These are phyloP conservation scores for Sordariomycetes sp. DNA, from an alignment of 2,329 filamentous ascomycete genomes.

Conservation along the genomic window DNA sequence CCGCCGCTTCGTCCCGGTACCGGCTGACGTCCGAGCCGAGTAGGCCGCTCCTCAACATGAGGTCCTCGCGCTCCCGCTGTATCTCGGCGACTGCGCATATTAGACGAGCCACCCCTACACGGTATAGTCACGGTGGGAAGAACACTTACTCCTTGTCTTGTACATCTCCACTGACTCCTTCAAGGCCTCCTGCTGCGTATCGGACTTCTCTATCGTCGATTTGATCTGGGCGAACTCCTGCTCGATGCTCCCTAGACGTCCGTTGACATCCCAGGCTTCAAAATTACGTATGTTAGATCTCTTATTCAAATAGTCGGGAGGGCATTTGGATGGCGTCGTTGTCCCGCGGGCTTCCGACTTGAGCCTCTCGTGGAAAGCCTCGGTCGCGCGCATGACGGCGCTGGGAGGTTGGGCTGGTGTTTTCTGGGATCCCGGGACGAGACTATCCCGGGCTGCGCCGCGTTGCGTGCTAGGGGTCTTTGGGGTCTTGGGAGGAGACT, in stretches of 20 bases:
- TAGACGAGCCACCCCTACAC: neutral
- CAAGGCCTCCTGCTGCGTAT: slow-evolving; percentile 55
- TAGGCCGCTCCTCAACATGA: slow-evolving; percentile 50
- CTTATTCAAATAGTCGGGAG: slow-evolving; percentile 47
- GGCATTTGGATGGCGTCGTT: slow-evolving; percentile 3
- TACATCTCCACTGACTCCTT: slow-evolving; percentile 67
- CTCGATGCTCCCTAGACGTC: slow-evolving; percentile 67
- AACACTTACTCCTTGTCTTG: slow-evolving; percentile 59
- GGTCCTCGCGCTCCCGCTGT: slow-evolving; percentile 32
- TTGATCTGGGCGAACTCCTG: slow-evolving; percentile 61
- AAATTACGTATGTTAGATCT: slow-evolving; percentile 57
- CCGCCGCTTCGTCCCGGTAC: slow-evolving; percentile 37
- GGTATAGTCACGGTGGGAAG: slow-evolving; percentile 3
- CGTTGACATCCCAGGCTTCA: slow-evolving; percentile 71
- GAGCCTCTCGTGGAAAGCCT: slow-evolving; percentile 4
- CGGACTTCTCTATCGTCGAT: slow-evolving; percentile 59
- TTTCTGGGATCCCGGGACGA: neutral
- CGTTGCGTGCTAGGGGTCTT: neutral
- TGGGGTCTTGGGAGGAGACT: slow-evolving; percentile 3
- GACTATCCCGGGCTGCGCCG: neutral
- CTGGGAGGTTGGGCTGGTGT: neutral
- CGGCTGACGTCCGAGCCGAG: slow-evolving; percentile 33
- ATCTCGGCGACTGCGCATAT: slow-evolving; percentile 31
- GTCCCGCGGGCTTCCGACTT: slow-evolving; percentile 11
- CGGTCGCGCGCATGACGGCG: neutral